A percentile compares a stretch with the other conserved stretches of the same genome.
phyloP scores from a whole-genome alignment of 306 rosid genomes.

The Nissolia schottii region DNA sequence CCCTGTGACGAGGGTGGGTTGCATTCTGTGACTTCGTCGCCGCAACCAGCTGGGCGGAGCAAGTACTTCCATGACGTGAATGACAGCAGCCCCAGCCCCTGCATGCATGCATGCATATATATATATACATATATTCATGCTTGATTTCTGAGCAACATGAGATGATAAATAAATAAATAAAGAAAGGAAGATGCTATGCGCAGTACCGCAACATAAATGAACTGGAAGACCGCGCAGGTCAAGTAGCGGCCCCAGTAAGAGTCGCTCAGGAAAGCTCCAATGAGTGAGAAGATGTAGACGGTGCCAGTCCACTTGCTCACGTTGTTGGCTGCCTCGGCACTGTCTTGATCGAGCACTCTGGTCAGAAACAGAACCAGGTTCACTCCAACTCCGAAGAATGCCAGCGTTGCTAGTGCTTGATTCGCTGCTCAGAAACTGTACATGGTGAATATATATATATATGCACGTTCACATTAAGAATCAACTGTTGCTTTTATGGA shows the following conservation, averaged over 20 bases:
- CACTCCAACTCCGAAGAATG: slow-evolving; percentile 65
- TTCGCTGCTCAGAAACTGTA: too few relatives aligned
- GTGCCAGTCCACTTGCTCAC: slow-evolving; percentile 65
- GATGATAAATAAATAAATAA: too few relatives aligned
- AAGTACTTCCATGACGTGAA: slow-evolving; percentile 34
- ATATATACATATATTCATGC: too few relatives aligned
- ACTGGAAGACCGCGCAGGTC: slow-evolving; percentile 48
- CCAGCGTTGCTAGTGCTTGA: slow-evolving; percentile 60
- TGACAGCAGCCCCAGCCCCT: slow-evolving; percentile 53
- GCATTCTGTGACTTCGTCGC: slow-evolving; percentile 25
- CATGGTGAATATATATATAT: too few relatives aligned
- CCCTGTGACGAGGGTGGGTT: slow-evolving; percentile 32
- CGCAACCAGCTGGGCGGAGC: slow-evolving; percentile 46
- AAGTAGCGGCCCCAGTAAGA: slow-evolving; percentile 58
- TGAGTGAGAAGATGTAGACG: slow-evolving; percentile 46
- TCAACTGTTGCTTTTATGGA: too few relatives aligned
- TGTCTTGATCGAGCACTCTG: slow-evolving; percentile 47
- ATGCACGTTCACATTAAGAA: too few relatives aligned
- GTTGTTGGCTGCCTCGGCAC: slow-evolving; percentile 45
- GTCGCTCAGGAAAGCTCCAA: slow-evolving; percentile 61
- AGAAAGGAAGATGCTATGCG: background rate
- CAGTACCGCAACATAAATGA: slow-evolving; percentile 35
- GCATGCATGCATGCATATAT: background rate
- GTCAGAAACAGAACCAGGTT: slow-evolving; percentile 56
- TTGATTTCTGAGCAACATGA: background rate